phyloP scores from a whole-genome alignment of 495 filamentous ascomycete species.

The Parachaetomium inaequale region DNA sequence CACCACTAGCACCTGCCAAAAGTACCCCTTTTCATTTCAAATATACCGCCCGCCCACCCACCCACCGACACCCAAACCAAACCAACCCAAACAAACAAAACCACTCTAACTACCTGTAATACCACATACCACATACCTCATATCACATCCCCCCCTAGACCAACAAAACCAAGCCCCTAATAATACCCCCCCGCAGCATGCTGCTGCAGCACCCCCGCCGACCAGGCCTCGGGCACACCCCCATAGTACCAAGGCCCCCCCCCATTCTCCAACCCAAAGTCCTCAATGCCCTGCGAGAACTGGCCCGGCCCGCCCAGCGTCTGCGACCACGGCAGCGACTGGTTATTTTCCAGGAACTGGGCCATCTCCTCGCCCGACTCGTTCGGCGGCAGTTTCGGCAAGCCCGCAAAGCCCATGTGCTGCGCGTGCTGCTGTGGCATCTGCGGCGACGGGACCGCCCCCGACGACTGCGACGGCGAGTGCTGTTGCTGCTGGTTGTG shows the following conservation, averaged over 20 bases:
- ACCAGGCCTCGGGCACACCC: conserved; percentile 19
- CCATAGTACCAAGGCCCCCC: conserved; percentile 31
- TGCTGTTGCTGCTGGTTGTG: not conserved
- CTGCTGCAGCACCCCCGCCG: not conserved
- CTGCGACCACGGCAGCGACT: conserved; percentile 33
- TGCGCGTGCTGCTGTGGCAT: conserved; percentile 2
- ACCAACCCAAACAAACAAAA: not conserved
- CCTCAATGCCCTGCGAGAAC: conserved; percentile 40
- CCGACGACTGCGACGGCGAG: not conserved
- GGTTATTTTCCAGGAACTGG: conserved; percentile 31
- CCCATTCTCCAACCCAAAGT: conserved; percentile 18
- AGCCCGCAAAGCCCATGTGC: not conserved
- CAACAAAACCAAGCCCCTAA: not conserved
- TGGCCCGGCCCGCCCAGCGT: conserved; percentile 39
- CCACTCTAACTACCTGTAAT: not conserved
- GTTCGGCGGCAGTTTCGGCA: conserved; percentile 24
- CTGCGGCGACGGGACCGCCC: conserved; percentile 2
- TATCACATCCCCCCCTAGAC: not conserved
- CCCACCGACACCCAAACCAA: not conserved
- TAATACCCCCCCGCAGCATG: not conserved
- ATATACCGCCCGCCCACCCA: not conserved
- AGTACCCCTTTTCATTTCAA: not conserved
- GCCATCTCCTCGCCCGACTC: conserved; percentile 25
- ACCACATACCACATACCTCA: not conserved
- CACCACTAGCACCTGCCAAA: not conserved